A percentile compares a stretch with the other conserved stretches of the same genome.
These are phyloP conservation scores for Aspergillus sclerotialis DNA, from an alignment of 2,329 filamentous ascomycete species.

Conservation along the genomic window DNA sequence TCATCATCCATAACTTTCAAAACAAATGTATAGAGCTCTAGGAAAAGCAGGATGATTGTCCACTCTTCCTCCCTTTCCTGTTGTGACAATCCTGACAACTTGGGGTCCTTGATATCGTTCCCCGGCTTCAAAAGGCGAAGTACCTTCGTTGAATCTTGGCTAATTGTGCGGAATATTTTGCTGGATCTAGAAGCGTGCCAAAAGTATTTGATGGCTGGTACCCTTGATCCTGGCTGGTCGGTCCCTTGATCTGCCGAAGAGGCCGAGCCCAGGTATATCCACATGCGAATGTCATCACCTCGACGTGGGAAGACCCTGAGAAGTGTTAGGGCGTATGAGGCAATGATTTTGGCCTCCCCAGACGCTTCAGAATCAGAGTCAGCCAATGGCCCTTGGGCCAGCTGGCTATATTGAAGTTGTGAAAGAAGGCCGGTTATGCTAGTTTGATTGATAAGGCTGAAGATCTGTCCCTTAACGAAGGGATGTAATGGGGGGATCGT, in stretches of 20 bases:
- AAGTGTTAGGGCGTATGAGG: slow-evolving; percentile 79
- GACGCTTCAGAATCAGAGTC: slow-evolving; percentile 30
- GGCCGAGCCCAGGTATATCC: slow-evolving; percentile 72
- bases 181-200: slow-evolving; percentile 63
- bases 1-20: slow-evolving; percentile 92
- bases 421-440: slow-evolving; percentile 61
- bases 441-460: slow-evolving; percentile 65
- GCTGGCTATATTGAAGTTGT: slow-evolving; percentile 26
- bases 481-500: slow-evolving; percentile 28
- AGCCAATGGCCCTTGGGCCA: slow-evolving; percentile 15
- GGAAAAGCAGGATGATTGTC: slow-evolving; percentile 80
- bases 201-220: slow-evolving; percentile 74
- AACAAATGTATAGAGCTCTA: slow-evolving; percentile 91
- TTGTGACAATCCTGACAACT: slow-evolving; percentile 17
- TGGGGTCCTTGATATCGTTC: slow-evolving; percentile 34
- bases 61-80: slow-evolving; percentile 61
- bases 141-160: slow-evolving; percentile 51
- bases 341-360: slow-evolving; percentile 64
- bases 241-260: slow-evolving; percentile 27
- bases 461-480: slow-evolving; percentile 60
- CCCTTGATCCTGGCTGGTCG: slow-evolving; percentile 23
- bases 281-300: slow-evolving; percentile 89
- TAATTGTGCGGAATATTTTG: slow-evolving; percentile 51
- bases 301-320: slow-evolving; percentile 75
- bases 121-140: slow-evolving; percentile 48